These are phyloP conservation scores for Gastrodia elata DNA, from an alignment of 106 monocot species.

Conservation along the genomic window DNA sequence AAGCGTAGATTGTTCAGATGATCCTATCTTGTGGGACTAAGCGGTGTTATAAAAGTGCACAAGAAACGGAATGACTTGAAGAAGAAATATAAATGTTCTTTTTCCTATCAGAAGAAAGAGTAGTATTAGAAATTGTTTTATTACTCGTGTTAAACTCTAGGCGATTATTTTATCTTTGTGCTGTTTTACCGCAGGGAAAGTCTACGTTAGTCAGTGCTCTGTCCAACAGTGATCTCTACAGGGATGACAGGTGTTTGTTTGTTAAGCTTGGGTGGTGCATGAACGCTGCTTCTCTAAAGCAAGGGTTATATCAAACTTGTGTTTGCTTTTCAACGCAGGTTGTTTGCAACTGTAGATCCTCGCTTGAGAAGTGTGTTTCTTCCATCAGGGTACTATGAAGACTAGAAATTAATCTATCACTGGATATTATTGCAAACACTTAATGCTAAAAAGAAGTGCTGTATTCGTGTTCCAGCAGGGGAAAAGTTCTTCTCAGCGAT, in stretches of 20 bases:
- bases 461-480: slow-evolving; percentile 28
- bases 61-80: too few relatives aligned
- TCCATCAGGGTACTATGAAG: slow-evolving; percentile 73
- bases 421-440: neutral
- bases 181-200: slow-evolving; percentile 58
- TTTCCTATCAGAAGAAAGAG: too few relatives aligned
- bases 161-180: neutral
- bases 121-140: too few relatives aligned
- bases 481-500: slow-evolving; percentile 87
- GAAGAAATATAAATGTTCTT: too few relatives aligned
- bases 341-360: slow-evolving; percentile 99
- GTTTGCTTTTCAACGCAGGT: slow-evolving; percentile 27
- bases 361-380: slow-evolving; percentile 90
- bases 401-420: slow-evolving; percentile 1
- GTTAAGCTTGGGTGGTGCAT: too few relatives aligned
- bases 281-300: too few relatives aligned
- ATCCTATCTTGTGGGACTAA: too few relatives aligned
- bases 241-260: slow-evolving; percentile 79
- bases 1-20: too few relatives aligned
- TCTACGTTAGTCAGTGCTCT: slow-evolving; percentile 93
- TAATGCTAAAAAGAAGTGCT: neutral
- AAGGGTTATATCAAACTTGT: too few relatives aligned
- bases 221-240: slow-evolving; percentile 68
- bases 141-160: neutral
- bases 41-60: too few relatives aligned